Conservation (phyloP, 148 eudicot genomes). For the Vaccinium vitisidaea region DNA sequence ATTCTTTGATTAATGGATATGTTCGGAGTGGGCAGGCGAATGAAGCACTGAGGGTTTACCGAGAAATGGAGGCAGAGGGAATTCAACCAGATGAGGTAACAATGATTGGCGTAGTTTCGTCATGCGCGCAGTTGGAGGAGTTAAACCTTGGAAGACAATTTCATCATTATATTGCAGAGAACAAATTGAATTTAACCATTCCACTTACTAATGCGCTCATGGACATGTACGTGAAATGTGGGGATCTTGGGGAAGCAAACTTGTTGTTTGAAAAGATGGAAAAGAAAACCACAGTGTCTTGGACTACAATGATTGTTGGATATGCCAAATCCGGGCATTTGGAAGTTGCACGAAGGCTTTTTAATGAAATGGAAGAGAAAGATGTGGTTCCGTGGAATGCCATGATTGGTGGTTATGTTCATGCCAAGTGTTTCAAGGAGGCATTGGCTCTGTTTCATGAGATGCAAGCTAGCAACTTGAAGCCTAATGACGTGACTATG, state of each 20-base stretch:
- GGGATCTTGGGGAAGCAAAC: slow-evolving; percentile 43
- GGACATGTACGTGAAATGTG: slow-evolving; percentile 64
- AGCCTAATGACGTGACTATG: slow-evolving; percentile 58
- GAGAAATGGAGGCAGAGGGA: slow-evolving; percentile 42
- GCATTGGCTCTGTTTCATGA: slow-evolving; percentile 49
- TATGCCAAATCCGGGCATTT: slow-evolving; percentile 48
- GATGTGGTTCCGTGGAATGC: slow-evolving; percentile 71
- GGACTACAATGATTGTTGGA: slow-evolving; percentile 58
- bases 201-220: slow-evolving; percentile 54
- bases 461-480: slow-evolving; percentile 40
- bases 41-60: slow-evolving; percentile 43
- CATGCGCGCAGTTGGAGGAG: slow-evolving; percentile 47
- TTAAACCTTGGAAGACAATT: slow-evolving; percentile 40
- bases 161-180: slow-evolving; percentile 35
- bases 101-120: slow-evolving; percentile 53
- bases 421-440: slow-evolving; percentile 44
- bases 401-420: slow-evolving; percentile 63
- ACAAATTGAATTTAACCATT: slow-evolving; percentile 33
- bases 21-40: slow-evolving; percentile 37
- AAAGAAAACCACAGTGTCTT: slow-evolving; percentile 53
- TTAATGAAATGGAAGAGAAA: slow-evolving; percentile 48
- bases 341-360: slow-evolving; percentile 48
- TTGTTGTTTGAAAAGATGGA: slow-evolving; percentile 41
- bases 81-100: slow-evolving; percentile 57
- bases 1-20: slow-evolving; percentile 59